These are phyloP conservation scores for Saccharum spontaneum DNA, from an alignment of 176 grass and related monocot genomes.

Conservation along the genomic window DNA sequence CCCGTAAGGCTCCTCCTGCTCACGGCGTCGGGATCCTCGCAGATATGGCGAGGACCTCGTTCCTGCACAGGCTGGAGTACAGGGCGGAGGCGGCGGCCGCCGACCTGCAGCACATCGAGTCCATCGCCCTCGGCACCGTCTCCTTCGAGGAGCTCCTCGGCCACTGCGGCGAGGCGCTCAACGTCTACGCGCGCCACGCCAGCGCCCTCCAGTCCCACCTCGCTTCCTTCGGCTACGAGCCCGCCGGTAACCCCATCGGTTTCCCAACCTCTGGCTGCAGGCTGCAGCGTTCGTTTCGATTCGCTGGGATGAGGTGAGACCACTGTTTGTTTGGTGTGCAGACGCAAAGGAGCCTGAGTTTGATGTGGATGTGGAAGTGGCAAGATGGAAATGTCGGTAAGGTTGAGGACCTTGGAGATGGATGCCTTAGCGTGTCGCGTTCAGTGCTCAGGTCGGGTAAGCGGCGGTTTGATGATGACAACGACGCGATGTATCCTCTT, in stretches of 20 bases:
- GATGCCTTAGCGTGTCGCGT: slow-evolving; percentile 26
- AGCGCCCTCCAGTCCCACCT: slow-evolving; percentile 53
- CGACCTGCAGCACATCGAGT: slow-evolving; percentile 70
- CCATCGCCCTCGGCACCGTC: slow-evolving; percentile 71
- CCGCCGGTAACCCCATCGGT: slow-evolving; percentile 21
- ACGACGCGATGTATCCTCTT: slow-evolving; percentile 77
- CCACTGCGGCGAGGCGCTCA: slow-evolving; percentile 67
- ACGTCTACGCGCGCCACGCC: slow-evolving; percentile 57
- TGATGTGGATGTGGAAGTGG: slow-evolving; percentile 29
- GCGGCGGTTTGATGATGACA: slow-evolving; percentile 35
- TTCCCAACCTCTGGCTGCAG: not conserved
- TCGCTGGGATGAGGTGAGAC: not conserved
- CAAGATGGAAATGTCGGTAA: slow-evolving; percentile 11
- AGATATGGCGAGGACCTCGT: slow-evolving; percentile 68
- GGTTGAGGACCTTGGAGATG: slow-evolving; percentile 12
- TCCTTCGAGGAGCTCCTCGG: slow-evolving; percentile 94
- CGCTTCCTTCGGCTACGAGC: slow-evolving; percentile 56
- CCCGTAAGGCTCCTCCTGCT: not conserved
- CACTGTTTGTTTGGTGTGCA: not conserved
- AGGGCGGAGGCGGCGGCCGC: slow-evolving; percentile 43
- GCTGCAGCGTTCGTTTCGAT: not conserved
- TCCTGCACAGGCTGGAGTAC: slow-evolving; percentile 60
- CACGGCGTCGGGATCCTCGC: not conserved
- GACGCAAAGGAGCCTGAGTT: slow-evolving; percentile 37
- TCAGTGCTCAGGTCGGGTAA: slow-evolving; percentile 45